Percentiles rank a stretch among this genome's conserved stretches.
Evolutionary conservation across 2,329 filamentous ascomycete genomes (phyloP).

Genomic region (Balansia obtecta): DNA sequence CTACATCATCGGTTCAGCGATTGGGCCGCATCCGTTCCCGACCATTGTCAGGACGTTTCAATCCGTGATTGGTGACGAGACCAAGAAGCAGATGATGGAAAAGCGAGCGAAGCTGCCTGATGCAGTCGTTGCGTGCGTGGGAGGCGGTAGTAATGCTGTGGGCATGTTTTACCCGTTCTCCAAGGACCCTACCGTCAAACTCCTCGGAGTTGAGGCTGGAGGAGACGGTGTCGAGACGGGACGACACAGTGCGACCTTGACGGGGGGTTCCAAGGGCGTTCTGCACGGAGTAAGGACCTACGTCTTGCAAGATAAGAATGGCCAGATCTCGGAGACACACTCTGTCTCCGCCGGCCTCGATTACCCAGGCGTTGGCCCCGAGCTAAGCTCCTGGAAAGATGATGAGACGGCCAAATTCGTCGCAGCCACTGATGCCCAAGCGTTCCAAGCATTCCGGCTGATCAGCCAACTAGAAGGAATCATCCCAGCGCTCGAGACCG

Average conservation of each 20-base stretch:
- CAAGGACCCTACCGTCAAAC: constrained; percentile 70
- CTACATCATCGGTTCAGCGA: constrained; percentile 96
- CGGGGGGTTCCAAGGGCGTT: constrained; percentile 79
- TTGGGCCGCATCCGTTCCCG: constrained; percentile 94
- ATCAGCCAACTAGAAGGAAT: constrained; percentile 87
- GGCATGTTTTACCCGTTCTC: constrained; percentile 99
- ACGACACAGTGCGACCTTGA: constrained; percentile 78
- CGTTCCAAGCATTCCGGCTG: constrained; percentile 74
- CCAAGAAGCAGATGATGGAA: constrained; percentile 79
- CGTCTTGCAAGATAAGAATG: constrained; percentile 81
- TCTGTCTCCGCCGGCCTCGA: constrained; percentile 93
- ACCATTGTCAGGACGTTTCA: constrained; percentile 97
- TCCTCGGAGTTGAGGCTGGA: constrained; percentile 88
- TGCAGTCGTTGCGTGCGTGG: constrained; percentile 91
- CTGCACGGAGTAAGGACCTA: constrained; percentile 95
- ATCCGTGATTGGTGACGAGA: constrained; percentile 89
- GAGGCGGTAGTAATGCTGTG: constrained; percentile 85
- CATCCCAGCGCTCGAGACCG: constrained; percentile 88
- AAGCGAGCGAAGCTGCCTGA: constrained; percentile 84
- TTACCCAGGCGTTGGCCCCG: constrained; percentile 92
- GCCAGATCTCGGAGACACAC: constrained; percentile 90
- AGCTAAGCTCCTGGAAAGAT: constrained; percentile 90
- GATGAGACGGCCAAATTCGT: constrained; percentile 75
- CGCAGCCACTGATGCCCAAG: constrained; percentile 82
- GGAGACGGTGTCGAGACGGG: constrained; percentile 82